Base-by-base conservation (phyloP, 345 rosid species). In the Crucihimalaya himalaica region DNA sequence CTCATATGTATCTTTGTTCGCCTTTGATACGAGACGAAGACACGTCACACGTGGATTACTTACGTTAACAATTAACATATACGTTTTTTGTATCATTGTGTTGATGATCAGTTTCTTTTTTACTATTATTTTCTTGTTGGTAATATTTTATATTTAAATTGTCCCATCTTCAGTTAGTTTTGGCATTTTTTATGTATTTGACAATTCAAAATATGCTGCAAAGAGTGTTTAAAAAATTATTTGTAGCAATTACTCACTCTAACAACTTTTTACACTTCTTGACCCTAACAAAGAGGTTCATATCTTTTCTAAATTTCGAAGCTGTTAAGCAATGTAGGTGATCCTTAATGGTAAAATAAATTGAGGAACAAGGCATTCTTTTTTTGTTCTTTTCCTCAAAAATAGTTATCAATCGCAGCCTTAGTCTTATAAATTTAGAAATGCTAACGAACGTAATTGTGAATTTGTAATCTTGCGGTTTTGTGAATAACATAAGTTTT, bases 161-260 rank as follows among this genome's bases (percentile, higher is more conserved):
- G 21, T 46, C 51, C 20, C 43, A 31, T 43, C 34, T 40, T 5
- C 23, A 51, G 4, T 20, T 63, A 31, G 8, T 21, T 15, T 46
- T 65, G 60, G 21, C 78, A 66, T 48, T 74, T 47, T 66, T 66
- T 56, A 46, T 8, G 31, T 35, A 65, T 34, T 47, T 35, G 25
- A 66, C 18, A 8, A 14, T 35, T 66, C 32, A 55, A 65, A 32
- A 73, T 73, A 56, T 54, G 66, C 66, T 65, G 77, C 77, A 55
- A 56, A 73, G 11, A 73, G 40, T 64, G 65, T 34, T 55, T 46
- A 8, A 11, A 45, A 45, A 1, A 4, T 23, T 73, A 50, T 45
- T 34, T 16, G 29, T 32, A 23, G 57, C 50, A 73, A 65, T 64
- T 42, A 72, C 70, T 53, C 63, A 72, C 56, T 63, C 63, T 42